phyloP scores from a whole-genome alignment of 2,329 filamentous ascomycete genomes.

The Fusarium kyushuense region DNA sequence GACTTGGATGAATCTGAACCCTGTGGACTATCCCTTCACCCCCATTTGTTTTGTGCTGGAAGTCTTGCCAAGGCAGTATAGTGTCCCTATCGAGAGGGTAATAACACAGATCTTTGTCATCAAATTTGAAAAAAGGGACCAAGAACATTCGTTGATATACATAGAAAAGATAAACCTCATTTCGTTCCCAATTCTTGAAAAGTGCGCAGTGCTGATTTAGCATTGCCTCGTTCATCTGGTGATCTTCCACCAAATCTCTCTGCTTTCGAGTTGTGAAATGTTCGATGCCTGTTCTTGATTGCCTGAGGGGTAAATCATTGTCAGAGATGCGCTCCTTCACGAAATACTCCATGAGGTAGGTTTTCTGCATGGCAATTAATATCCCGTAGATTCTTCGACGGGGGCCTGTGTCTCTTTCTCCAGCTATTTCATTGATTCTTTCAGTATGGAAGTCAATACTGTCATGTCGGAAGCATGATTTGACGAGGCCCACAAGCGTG shows the following conservation, averaged over 20 bases:
- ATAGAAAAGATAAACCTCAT: not conserved
- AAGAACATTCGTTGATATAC: not conserved
- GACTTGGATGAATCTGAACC: not conserved
- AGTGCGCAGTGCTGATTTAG: not conserved
- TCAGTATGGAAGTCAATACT: not conserved
- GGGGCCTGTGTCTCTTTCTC: not conserved
- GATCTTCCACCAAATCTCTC: not conserved
- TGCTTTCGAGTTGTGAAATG: not conserved
- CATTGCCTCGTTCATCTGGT: not conserved
- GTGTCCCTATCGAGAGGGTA: not conserved
- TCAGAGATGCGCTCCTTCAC: not conserved
- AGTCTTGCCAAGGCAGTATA: not conserved
- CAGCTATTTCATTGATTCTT: not conserved
- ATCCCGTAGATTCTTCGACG: not conserved
- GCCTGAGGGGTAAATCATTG: not conserved
- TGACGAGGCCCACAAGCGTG: not conserved
- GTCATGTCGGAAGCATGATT: not conserved
- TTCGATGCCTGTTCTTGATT: not conserved
- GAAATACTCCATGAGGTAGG: not conserved
- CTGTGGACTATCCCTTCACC: not conserved
- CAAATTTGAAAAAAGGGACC: not conserved
- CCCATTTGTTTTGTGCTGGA: not conserved
- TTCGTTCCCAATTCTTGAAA: not conserved
- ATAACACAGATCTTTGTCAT: not conserved
- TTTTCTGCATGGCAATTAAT: not conserved